These are phyloP conservation scores for Sporisorium graminicola DNA, from an alignment of 1,284 basidiomycete species.

Conservation along the genomic window DNA sequence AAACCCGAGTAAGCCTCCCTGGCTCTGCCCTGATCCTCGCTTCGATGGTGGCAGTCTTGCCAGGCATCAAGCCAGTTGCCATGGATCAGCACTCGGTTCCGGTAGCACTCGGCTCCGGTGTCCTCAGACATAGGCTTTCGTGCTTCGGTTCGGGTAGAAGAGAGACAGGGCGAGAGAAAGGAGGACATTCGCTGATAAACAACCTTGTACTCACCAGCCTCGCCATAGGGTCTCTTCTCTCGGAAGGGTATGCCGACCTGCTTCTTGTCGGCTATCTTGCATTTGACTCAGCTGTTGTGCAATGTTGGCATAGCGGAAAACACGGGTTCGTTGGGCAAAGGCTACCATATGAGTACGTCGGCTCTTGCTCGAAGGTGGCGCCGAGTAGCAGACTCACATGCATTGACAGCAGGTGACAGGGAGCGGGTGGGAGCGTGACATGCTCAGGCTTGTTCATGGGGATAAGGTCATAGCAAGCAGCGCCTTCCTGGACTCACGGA, in stretches of 20 bases:
- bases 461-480: neutral
- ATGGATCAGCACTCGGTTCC: constrained; percentile 1
- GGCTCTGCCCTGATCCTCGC: constrained; percentile 1
- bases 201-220: neutral
- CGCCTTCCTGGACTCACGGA: neutral
- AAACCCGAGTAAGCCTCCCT: neutral
- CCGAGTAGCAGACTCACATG: neutral
- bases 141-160: neutral
- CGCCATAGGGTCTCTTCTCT: constrained; percentile 1
- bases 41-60: neutral
- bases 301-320: too few species aligned
- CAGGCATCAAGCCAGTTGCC: neutral
- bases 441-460: neutral
- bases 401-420: neutral
- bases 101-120: neutral
- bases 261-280: neutral
- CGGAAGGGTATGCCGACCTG: neutral
- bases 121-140: neutral
- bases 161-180: neutral
- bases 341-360: neutral
- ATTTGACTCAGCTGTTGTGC: too few species aligned
- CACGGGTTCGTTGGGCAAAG: too few species aligned
- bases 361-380: constrained; percentile 1
- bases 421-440: neutral
- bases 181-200: too few species aligned